phyloP scores from a whole-genome alignment of 2,329 filamentous ascomycete species.

The Aspergillus proliferans region DNA sequence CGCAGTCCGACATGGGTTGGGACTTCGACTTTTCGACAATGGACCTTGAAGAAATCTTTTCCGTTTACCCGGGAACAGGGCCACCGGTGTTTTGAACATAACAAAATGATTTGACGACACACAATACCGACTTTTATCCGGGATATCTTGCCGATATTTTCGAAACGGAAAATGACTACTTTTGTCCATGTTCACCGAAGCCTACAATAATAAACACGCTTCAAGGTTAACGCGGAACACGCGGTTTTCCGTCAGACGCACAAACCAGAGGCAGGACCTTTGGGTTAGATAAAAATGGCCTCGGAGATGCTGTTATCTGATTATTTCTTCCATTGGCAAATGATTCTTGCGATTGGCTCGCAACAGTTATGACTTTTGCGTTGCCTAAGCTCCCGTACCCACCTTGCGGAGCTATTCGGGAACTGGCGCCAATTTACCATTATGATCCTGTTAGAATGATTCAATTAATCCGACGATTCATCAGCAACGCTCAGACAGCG shows the following conservation, averaged over 20 bases:
- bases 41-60: constrained; percentile 35
- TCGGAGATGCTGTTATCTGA: too few species aligned
- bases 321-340: neutral
- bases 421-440: too few species aligned
- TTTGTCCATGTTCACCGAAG: too few species aligned
- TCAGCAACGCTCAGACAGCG: neutral
- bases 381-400: too few species aligned
- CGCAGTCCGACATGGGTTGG: constrained; percentile 34
- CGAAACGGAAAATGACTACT: too few species aligned
- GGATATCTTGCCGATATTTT: too few species aligned
- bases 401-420: too few species aligned
- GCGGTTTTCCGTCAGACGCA: neutral
- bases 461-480: neutral
- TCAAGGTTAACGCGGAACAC: neutral
- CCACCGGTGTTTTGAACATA: neutral
- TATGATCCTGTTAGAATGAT: neutral
- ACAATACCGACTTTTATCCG: neutral
- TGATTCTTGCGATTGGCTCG: neutral
- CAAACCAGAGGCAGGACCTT: too few species aligned
- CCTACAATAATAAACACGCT: neutral
- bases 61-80: constrained; percentile 23
- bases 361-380: neutral
- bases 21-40: constrained; percentile 37
- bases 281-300: too few species aligned
- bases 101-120: neutral